Evolutionary conservation across 78 protist species (phyloP), one percentile per base, ranked within the genome.

Genomic region (Blattamonas nauphoetae): DNA sequence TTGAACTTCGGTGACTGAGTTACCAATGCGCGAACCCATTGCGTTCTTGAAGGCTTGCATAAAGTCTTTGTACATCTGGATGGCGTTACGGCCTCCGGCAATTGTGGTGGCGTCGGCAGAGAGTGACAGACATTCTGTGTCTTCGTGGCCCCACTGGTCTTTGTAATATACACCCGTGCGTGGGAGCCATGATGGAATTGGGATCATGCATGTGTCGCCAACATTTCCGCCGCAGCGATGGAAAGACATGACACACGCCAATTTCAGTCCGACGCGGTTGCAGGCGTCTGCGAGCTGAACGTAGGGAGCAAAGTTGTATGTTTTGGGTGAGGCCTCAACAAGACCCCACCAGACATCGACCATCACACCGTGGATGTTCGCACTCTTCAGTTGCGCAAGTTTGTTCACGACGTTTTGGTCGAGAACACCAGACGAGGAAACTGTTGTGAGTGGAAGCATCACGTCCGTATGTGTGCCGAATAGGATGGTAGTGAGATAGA

Each of bases 341-440:
- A 93, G 0, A 0, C 97, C 97, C 96, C 96, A 93, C 96, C 96
- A 95, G 38, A 93, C 93, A 88, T 95, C 97, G 3, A 71, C 63
- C 96, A 93, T 95, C 0, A 95, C 94, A 43, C 95, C 93, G 34
- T 91, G 45, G 21, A 85, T 64, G n/a, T 79, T 84, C 38, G 83
- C 91, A 83, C 32, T 34, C n/a, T 86, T 85, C 33, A 95, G 83
- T 38, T 71, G 29, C 1, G 1, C 0, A 84, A 94, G 1, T 35
- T 90, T 29, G 1, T 1, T 0, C 0, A 44, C 33, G 34, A 89
- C 82, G 55, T 89, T 84, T 2, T 29, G 38, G 41, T 79, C 6
- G 42, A 79, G 83, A 6, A 5, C 4, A 21, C 90, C 92, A 36
- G 46, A 81, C 46, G 44, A 44, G n/a, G 82, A 33, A 3, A 94